Conservation (phyloP, 108 stramenopile genomes). For the Pseudonitzschia multiseries region DNA sequence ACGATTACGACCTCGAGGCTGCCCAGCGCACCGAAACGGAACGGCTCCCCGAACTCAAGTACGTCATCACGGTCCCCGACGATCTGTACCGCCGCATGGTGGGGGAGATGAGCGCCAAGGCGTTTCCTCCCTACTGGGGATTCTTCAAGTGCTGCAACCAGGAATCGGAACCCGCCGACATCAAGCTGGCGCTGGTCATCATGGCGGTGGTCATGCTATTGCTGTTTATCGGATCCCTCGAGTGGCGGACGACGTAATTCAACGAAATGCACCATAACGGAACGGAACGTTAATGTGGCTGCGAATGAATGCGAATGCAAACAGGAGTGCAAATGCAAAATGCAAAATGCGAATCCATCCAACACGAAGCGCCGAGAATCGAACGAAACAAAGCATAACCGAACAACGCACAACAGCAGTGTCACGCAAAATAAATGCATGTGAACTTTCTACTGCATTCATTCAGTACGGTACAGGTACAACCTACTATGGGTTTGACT, state of each 20-base stretch:
- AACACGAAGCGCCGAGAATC: too few relatives aligned
- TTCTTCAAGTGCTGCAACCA: slow-evolving; percentile 44
- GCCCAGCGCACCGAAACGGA: neutral
- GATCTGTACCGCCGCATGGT: slow-evolving; percentile 58
- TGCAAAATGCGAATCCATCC: too few relatives aligned
- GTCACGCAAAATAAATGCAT: too few relatives aligned
- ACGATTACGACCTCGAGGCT: neutral
- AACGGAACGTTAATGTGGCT: too few relatives aligned
- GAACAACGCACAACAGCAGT: too few relatives aligned
- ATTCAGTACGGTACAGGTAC: too few relatives aligned
- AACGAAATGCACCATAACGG: too few relatives aligned
- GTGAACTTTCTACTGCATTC: too few relatives aligned
- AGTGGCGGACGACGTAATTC: slow-evolving; percentile 29
- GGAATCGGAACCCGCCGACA: slow-evolving; percentile 42
- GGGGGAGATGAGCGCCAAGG: slow-evolving; percentile 44
- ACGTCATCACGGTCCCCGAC: slow-evolving; percentile 57
- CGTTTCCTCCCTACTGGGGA: slow-evolving; percentile 41
- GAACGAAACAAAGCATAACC: too few relatives aligned
- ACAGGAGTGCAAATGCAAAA: too few relatives aligned
- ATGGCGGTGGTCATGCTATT: slow-evolving; percentile 38
- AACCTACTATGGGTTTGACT: too few relatives aligned
- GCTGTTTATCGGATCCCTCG: slow-evolving; percentile 38
- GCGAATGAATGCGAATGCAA: too few relatives aligned
- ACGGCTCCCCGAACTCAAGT: slow-evolving; percentile 34
- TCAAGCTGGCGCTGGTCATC: slow-evolving; percentile 44